Conservation (phyloP, 2,329 filamentous ascomycete genomes). For the Emericellopsis cladophorae region DNA sequence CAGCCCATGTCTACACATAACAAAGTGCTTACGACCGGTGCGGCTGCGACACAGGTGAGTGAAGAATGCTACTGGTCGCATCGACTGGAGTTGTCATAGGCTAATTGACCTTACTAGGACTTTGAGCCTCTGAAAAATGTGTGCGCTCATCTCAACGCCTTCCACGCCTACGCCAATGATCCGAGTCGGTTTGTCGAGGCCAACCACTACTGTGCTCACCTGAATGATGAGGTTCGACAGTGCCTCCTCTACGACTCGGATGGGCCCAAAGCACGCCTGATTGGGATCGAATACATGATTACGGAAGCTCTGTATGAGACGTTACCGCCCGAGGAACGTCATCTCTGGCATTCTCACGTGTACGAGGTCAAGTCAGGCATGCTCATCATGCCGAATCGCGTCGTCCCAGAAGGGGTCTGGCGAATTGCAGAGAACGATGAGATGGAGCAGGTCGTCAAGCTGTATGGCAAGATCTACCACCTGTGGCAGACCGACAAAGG, state of each 20-base stretch:
- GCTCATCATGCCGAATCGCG: constrained; percentile 61
- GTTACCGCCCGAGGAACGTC: constrained; percentile 53
- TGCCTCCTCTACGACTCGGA: constrained; percentile 74
- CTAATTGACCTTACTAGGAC: constrained; percentile 25
- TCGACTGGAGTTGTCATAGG: not conserved
- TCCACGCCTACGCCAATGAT: constrained; percentile 70
- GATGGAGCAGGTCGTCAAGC: constrained; percentile 61
- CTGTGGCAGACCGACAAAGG: constrained; percentile 76
- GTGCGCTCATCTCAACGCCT: constrained; percentile 78
- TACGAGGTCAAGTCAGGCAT: constrained; percentile 70
- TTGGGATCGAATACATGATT: constrained; percentile 85
- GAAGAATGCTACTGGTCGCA: not conserved
- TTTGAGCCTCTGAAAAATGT: constrained; percentile 63
- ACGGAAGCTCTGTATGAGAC: constrained; percentile 54
- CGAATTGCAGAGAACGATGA: constrained; percentile 65
- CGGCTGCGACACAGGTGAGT: constrained; percentile 40
- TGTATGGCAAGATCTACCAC: constrained; percentile 80
- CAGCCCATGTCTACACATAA: constrained; percentile 39
- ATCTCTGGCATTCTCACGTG: constrained; percentile 66
- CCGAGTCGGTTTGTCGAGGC: constrained; percentile 57
- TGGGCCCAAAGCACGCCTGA: constrained; percentile 53
- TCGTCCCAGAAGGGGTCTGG: constrained; percentile 51
- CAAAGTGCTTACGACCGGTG: constrained; percentile 47
- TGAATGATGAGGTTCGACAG: constrained; percentile 64
- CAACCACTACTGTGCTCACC: constrained; percentile 75